A percentile compares a stretch with the other conserved stretches of the same genome.
These are phyloP conservation scores for Ochromonadaceae sp. DNA, from an alignment of 352 stramenopile species.

Conservation along the genomic window DNA sequence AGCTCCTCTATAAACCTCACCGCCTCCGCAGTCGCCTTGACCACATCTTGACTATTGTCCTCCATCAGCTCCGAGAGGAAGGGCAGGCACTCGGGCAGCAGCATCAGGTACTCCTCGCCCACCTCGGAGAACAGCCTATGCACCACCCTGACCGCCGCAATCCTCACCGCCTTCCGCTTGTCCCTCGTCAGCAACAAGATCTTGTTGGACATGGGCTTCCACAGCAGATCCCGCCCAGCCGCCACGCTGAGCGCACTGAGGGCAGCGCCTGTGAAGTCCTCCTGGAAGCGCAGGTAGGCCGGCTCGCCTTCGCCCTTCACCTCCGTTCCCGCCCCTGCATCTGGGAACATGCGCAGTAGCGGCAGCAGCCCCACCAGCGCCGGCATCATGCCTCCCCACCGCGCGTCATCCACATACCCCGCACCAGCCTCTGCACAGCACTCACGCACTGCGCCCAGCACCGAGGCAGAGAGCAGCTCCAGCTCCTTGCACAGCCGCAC, in stretches of 20 bases:
- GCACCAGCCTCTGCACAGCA: conserved; percentile 26
- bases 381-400: conserved; percentile 24
- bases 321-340: too few species aligned
- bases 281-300: conserved; percentile 5
- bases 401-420: conserved; percentile 22
- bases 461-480: background rate
- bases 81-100: conserved; percentile 33
- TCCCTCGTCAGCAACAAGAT: conserved; percentile 25
- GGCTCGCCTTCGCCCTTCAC: too few species aligned
- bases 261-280: conserved; percentile 24
- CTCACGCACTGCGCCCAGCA: conserved; percentile 19
- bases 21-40: conserved; percentile 9
- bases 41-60: conserved; percentile 30
- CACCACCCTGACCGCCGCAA: conserved; percentile 23
- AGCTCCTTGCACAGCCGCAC: background rate
- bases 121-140: conserved; percentile 29
- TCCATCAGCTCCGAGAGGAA: conserved; percentile 35
- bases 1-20: conserved; percentile 32
- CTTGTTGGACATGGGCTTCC: conserved; percentile 30
- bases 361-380: conserved; percentile 22
- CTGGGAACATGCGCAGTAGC: too few species aligned
- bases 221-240: conserved; percentile 26
- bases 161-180: conserved; percentile 8
- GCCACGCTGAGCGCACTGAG: conserved; percentile 24
- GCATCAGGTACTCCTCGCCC: conserved; percentile 32